Evolutionary conservation across 2,329 filamentous ascomycete species (phyloP).

Genomic region (Venturia asperata): DNA sequence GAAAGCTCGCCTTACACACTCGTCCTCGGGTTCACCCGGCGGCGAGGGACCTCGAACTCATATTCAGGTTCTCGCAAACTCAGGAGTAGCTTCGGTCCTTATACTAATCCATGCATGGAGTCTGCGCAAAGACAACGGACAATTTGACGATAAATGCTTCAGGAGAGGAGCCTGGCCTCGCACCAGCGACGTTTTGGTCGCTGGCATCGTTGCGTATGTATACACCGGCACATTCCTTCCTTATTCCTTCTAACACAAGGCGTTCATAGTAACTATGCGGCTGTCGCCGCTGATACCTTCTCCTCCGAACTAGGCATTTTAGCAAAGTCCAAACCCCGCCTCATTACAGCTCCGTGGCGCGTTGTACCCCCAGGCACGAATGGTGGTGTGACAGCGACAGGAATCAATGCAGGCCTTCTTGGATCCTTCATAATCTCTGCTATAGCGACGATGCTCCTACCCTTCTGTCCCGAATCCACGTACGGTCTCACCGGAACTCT

Average conservation of each 20-base stretch:
- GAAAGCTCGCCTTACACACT: conserved; percentile 75
- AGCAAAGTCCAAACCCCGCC: conserved; percentile 63
- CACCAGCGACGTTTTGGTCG: conserved; percentile 36
- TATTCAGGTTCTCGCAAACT: conserved; percentile 87
- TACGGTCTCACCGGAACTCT: conserved; percentile 21
- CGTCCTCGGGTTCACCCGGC: conserved; percentile 62
- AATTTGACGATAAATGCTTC: conserved; percentile 25
- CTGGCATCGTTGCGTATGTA: conserved; percentile 43
- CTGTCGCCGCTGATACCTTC: conserved; percentile 87
- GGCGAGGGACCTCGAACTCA: conserved; percentile 79
- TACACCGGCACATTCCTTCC: background rate
- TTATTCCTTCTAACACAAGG: background rate
- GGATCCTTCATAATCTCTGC: conserved; percentile 66
- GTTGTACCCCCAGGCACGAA: conserved; percentile 87
- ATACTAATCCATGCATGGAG: conserved; percentile 46
- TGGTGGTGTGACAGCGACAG: conserved; percentile 74
- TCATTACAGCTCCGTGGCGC: conserved; percentile 77
- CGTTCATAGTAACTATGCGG: conserved; percentile 68
- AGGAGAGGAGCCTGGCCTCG: conserved; percentile 28
- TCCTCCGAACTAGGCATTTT: conserved; percentile 93
- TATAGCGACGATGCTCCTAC: conserved; percentile 60
- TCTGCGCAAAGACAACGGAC: conserved; percentile 25
- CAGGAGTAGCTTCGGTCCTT: conserved; percentile 64
- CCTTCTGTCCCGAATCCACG: conserved; percentile 49
- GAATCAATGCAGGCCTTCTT: conserved; percentile 64